phyloP scores from a whole-genome alignment of 2,329 filamentous ascomycete species.

The Monosporascus sp. region DNA sequence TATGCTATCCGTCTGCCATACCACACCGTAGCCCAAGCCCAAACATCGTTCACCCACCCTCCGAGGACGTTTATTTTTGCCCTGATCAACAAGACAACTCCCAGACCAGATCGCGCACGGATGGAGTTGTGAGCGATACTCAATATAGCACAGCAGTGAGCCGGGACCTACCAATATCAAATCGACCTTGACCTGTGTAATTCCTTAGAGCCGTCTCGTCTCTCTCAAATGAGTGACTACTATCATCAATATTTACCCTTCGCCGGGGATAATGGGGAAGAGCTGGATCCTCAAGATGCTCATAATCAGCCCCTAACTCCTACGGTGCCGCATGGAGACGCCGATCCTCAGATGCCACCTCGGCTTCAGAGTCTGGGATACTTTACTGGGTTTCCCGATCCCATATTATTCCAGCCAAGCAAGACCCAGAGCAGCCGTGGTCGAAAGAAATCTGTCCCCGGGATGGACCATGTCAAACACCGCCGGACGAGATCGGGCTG shows the following conservation, averaged over 20 bases:
- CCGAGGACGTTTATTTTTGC: not conserved
- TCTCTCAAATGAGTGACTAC: constrained; percentile 45
- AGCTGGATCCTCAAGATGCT: constrained; percentile 34
- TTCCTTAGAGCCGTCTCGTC: constrained; percentile 2
- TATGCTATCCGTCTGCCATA: too few species aligned
- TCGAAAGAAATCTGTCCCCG: constrained; percentile 45
- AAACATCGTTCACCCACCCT: not conserved
- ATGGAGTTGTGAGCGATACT: not conserved
- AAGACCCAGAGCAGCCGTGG: constrained; percentile 39
- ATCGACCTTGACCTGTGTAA: constrained; percentile 1
- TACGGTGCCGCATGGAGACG: constrained; percentile 23
- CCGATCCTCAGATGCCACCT: constrained; percentile 29
- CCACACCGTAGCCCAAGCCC: not conserved
- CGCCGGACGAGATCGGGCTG: constrained; percentile 90
- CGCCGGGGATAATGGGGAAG: constrained; percentile 37
- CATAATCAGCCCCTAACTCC: constrained; percentile 30
- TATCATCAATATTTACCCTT: constrained; percentile 52
- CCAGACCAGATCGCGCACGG: not conserved
- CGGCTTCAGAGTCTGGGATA: constrained; percentile 44
- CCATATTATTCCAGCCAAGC: constrained; percentile 40
- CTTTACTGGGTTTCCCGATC: constrained; percentile 45
- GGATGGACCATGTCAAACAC: constrained; percentile 77
- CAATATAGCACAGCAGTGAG: not conserved
- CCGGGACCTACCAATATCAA: not conserved
- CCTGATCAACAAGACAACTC: not conserved